Evolutionary conservation across 176 grass and related monocot species (phyloP).

Genomic region (Carex pumila): DNA sequence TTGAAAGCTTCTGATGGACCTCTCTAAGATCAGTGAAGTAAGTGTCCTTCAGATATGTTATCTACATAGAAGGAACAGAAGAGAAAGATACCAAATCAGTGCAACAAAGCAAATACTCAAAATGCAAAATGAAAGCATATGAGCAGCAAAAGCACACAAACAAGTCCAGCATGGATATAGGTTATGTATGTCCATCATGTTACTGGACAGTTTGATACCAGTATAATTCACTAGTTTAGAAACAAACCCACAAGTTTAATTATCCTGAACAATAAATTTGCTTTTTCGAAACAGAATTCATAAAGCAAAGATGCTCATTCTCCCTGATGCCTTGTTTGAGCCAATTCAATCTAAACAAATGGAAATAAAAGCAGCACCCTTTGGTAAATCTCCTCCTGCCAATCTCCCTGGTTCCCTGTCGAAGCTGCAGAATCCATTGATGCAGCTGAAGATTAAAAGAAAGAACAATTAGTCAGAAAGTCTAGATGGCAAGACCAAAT

Average conservation of each 20-base stretch:
- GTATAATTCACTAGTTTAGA: neutral
- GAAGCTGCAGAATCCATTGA: slow-evolving; percentile 64
- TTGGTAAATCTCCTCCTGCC: slow-evolving; percentile 73
- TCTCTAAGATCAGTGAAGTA: slow-evolving; percentile 55
- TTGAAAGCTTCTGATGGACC: slow-evolving; percentile 43
- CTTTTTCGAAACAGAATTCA: slow-evolving; percentile 2
- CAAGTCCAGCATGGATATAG: neutral
- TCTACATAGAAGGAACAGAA: slow-evolving; percentile 28
- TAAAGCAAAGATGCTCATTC: neutral
- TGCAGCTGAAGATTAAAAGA: slow-evolving; percentile 33
- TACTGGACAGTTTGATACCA: neutral
- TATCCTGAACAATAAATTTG: neutral
- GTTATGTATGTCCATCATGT: neutral
- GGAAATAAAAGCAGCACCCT: slow-evolving; percentile 32
- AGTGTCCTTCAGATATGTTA: slow-evolving; percentile 57
- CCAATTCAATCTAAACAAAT: slow-evolving; percentile 21
- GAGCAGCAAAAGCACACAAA: neutral
- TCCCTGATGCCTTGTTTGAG: neutral
- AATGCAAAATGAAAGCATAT: neutral
- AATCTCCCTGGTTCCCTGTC: slow-evolving; percentile 47
- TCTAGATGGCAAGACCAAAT: neutral
- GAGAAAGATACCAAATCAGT: neutral
- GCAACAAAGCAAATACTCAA: neutral
- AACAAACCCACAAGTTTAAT: neutral
- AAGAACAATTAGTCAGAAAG: neutral